phyloP scores from a whole-genome alignment of 768 basidiomycete genomes.

The Tephrocybe sp. region DNA sequence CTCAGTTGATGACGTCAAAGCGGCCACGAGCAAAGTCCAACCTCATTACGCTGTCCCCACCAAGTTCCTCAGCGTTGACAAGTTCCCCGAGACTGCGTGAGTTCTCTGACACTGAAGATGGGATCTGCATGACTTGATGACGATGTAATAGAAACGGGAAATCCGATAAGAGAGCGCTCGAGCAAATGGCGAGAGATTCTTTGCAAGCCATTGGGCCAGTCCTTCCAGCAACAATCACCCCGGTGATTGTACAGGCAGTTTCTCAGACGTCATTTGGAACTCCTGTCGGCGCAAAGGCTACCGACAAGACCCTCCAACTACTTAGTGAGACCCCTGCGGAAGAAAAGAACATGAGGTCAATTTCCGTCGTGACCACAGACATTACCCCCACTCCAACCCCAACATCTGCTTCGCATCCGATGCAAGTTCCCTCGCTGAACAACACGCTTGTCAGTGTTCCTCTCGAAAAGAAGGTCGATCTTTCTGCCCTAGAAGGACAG shows the following conservation, averaged over 20 bases:
- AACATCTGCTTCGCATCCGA: neutral
- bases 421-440: neutral
- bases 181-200: conserved; percentile 31
- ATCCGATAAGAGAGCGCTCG: conserved; percentile 44
- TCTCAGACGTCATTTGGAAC: conserved; percentile 3
- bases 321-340: neutral
- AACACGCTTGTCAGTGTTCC: conserved; percentile 17
- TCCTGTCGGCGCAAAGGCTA: neutral
- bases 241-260: conserved; percentile 1
- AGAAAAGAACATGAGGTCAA: conserved; percentile 1
- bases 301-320: neutral
- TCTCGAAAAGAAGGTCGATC: conserved; percentile 17
- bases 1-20: conserved; percentile 34
- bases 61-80: conserved; percentile 36
- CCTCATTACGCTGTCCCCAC: conserved; percentile 60
- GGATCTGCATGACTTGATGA: neutral
- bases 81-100: conserved; percentile 52
- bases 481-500: conserved; percentile 25
- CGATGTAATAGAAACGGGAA: conserved; percentile 41
- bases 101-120: conserved; percentile 12
- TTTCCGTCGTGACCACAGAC: conserved; percentile 3
- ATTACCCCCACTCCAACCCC: neutral
- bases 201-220: neutral
- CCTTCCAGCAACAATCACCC: neutral
- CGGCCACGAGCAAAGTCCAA: conserved; percentile 43